Evolutionary conservation across 768 basidiomycete genomes (phyloP), one percentile per base, ranked within the genome.

Genomic region (Tricholoma matsutake): DNA sequence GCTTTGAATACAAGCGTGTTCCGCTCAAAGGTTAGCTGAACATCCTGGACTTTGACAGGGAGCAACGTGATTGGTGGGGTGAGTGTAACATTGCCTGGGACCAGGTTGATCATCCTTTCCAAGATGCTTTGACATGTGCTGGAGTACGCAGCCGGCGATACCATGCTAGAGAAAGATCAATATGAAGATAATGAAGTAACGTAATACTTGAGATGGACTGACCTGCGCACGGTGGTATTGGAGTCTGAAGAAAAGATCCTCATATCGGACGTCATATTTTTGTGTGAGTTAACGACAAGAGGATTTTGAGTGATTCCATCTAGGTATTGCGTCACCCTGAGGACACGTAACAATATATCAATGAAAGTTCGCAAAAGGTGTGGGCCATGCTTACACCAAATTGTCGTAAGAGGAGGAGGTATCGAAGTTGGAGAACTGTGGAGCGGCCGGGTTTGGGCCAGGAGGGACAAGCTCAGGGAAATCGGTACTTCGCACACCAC

Each of bases 61-160:
- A 82, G 65, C 8, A 81, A 71, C 16, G 73, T 71, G 51, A 83
- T 77, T 60, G 79, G 74, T 11, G 79, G 76, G 29, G 79, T 80
- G n/a, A 84, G 67, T 1, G 69, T 72, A 16, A 84, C 80, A 52
- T 69, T 72, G 16, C 67, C 70, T 1, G 81, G 79, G n/a, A 84
- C 81, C 18, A 75, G 76, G 63, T 84, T 74, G 35, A 84, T 61
- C 82, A 84, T 83, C 43, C 78, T 75, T 54, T 70, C 69, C 45
- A 84, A 64, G 1, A 83, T 66, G 39, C 60, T 67, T 49, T 73
- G 68, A 67, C 82, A 84, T 35, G 76, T 71, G 20, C 68, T 71
- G 49, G 69, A 62, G 65, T 79, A 83, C 14, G 71, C 64, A 18
- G 70, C 68, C 1, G 73, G 57, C 41, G 75, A 68, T 6, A 76